Base-by-base conservation (phyloP, 2,329 filamentous ascomycete genomes). In the Cytospora schulzeri region DNA sequence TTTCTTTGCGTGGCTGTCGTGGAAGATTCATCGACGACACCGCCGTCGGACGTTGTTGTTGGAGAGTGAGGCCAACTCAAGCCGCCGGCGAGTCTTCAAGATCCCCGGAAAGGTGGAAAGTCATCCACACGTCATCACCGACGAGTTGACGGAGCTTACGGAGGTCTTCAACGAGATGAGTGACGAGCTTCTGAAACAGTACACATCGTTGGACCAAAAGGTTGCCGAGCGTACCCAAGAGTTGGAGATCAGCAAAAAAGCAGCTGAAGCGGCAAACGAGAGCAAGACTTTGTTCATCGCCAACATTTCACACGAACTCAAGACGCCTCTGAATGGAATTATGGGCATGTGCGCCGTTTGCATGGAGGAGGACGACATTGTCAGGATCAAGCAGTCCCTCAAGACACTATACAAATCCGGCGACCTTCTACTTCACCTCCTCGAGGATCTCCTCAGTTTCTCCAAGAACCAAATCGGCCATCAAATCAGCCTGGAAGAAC, bases 251-350 rank as follows among this genome's bases (percentile, higher is more conserved):
- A 96, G 90, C 79, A 97, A 97, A 75, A 92, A 92, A 77, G 92
- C 92, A 1, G 93, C 93, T 1, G 93, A 97, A 76, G 91, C 91
- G n/a, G 93, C 93, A 4, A 97, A 97, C 71, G 91, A 97, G 77
- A 96, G 92, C 81, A 99, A 99, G 79, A 98, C 95, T 0, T 82
- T 98, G 11, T 98, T 98, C 78, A 96, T 99, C 68, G 95, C 95
- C 22, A 98, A 98, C 71, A 97, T 98, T 58, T 90, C 87, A 1
- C 87, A 89, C 70, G 86, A 98, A 75, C 82, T 99, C 41, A 96
- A 97, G 74, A 99, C 95, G 1, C 95, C 95, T 0, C 83, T 98
- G 64, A 98, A 98, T 73, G 95, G 94, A 15, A 97, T 98, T 57
- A 82, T 99, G 71, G 95, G 95, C 65, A 95, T 97, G 90, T 93